Base-by-base conservation (phyloP, 106 monocot species). In the Chionographis japonica region DNA sequence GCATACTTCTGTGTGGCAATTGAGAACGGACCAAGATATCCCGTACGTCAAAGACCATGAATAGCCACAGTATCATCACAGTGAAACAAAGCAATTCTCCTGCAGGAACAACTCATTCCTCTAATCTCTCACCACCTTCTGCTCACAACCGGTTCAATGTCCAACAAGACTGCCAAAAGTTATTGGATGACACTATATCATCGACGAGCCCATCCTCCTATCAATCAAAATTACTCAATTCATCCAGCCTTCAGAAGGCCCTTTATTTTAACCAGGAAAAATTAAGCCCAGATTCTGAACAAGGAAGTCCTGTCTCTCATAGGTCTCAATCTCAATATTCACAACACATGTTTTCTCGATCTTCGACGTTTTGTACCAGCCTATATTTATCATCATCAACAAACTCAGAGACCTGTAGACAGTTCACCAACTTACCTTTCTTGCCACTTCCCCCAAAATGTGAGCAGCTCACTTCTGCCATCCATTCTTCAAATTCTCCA, bases 281-380 rank as follows among this genome's bases (percentile, higher is more conserved):
- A 69, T 60, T 62, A 40, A 68, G 40, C 12, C 46, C 54, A 12
- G 78, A 78, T 19, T 62, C 77, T 71, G 77, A 78, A 37, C 40
- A 52, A 19, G 62, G 55, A 66, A 72, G 46, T 15, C 61, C 77
- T 14, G 18, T 68, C 62, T 83, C 75, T 68, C 62, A 64, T 7
- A 35, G 15, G 4, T 65, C 86, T 61, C 83, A 72, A 66, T 61
- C 73, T 19, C 80, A 77, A 65, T 37, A 66, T 71, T 80, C 81
- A 51, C 73, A 86, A 8, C 67, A 50, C 14, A 65, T 58, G 19
- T 85, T 77, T 73, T 92, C 85, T 67, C 61, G 75, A 46, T 80
- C 86, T 38, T 95, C 91, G 19, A 86, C 77, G 37, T 88, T 91
- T 67, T 95, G 91, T 68, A 73, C 91, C 36, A 86, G 79, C 27